Base-by-base conservation (phyloP, 2,329 filamentous ascomycete species). In the Xylaria sp. region DNA sequence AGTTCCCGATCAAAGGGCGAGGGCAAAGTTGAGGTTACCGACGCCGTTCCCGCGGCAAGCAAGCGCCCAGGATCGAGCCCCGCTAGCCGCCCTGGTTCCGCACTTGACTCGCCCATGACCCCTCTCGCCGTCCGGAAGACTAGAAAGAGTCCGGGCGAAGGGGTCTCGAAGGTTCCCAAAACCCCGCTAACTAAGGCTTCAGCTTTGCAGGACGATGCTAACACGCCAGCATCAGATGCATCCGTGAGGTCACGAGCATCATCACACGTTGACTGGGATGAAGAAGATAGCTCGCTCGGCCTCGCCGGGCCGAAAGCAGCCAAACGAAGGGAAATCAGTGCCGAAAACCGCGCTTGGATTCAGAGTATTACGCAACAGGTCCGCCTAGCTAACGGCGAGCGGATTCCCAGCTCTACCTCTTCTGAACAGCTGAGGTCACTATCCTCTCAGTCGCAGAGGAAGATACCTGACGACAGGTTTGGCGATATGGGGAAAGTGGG, bases 361-460 rank as follows among this genome's bases (percentile, higher is more conserved):
- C 91, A 94, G 78, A 92, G 89, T 69, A 91, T 96, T 82, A 91
- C 93, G 81, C 91, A 93, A 75, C 91, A 93, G 76, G 93, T 94
- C 48, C 87, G 91, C 67, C 85, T 89, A 55, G 91, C 89, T 68
- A 92, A 90, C 75, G 87, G 87, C 64, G 89, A 89, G 77, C 81
- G 80, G 56, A 80, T 79, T 59, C 70, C 78, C 21, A 75, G 80
- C 67, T 58, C 64, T 14, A 21, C 47, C 19, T 70, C 70, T 1
- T 66, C 74, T 47, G 67, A 71, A 68, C 61, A 73, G 69, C 69
- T 70, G 19, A 64, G 61, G 48, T 42, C 61, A 8, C 42, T 61
- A 24, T 56, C 45, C 11, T 68, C 64, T 4, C 64, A 64, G 34
- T 30, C 48, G 21, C 56, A 69, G 47, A 65, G 71, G 69, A 70